Evolutionary conservation across 495 filamentous ascomycete species (phyloP).

Genomic region (Neurospora cerealis): DNA sequence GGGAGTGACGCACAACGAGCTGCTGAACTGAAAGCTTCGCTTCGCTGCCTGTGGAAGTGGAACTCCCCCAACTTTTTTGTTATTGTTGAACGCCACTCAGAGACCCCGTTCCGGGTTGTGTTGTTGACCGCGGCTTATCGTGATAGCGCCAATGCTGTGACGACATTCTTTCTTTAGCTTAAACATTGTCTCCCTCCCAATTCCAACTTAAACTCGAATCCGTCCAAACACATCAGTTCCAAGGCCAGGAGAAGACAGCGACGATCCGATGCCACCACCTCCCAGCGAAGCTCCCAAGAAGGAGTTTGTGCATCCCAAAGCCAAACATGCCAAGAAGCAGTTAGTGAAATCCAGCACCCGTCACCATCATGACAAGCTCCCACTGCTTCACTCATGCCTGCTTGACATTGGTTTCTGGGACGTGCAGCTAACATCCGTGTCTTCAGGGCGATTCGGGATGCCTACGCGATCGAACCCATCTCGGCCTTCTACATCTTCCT

Average conservation of each 20-base stretch:
- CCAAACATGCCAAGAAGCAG: constrained; percentile 38
- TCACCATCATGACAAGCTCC: background rate
- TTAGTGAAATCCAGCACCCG: constrained; percentile 11
- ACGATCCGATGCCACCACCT: constrained; percentile 22
- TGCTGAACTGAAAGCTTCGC: background rate
- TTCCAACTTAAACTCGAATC: background rate
- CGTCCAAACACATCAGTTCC: background rate
- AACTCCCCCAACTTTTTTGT: background rate
- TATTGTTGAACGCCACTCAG: background rate
- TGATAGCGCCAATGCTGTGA: background rate
- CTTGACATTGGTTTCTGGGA: background rate
- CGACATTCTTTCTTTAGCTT: background rate
- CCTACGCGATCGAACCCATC: constrained; percentile 60
- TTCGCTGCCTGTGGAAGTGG: background rate
- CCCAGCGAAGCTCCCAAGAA: constrained; percentile 16
- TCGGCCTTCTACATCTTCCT: constrained; percentile 70
- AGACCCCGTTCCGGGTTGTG: background rate
- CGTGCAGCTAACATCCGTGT: constrained; percentile 10
- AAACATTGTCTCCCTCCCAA: background rate
- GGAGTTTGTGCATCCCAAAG: constrained; percentile 32
- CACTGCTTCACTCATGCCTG: background rate
- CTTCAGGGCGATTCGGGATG: constrained; percentile 38
- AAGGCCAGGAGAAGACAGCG: background rate
- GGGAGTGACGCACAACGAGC: background rate
- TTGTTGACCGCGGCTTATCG: background rate